phyloP scores from a whole-genome alignment of 192 early-diverging fungal species.

The Gonapodya prolifera region DNA sequence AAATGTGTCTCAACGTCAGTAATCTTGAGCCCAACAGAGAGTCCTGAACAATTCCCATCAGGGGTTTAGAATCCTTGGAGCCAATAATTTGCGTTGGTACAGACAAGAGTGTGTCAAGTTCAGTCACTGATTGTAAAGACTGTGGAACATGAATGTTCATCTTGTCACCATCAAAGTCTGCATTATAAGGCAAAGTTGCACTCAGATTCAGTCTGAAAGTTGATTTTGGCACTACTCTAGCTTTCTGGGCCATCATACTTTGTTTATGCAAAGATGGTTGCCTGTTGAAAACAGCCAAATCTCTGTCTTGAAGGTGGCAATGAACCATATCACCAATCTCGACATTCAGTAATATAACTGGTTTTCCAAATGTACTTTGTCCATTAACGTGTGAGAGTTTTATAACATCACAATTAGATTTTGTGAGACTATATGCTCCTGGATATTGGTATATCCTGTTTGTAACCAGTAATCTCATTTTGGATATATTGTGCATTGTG shows the following conservation, averaged over 20 bases:
- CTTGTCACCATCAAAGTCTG: slow-evolving; percentile 99
- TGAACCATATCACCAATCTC: slow-evolving; percentile 89
- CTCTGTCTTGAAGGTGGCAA: slow-evolving; percentile 86
- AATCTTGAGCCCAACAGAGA: slow-evolving; percentile 90
- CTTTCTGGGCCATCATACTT: slow-evolving; percentile 99
- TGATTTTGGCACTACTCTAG: slow-evolving; percentile 97
- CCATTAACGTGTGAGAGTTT: no score
- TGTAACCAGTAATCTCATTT: slow-evolving; percentile 69
- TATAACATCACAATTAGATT: no score
- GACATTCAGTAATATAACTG: slow-evolving; percentile 68
- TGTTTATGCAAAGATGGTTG: slow-evolving; percentile 98
- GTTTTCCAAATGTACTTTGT: slow-evolving; percentile 16
- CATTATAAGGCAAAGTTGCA: slow-evolving; percentile 96
- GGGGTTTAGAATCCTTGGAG: slow-evolving; percentile 93
- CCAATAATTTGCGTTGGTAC: slow-evolving; percentile 95
- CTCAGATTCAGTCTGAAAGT: slow-evolving; percentile 97
- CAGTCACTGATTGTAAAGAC: slow-evolving; percentile 89
- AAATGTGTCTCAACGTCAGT: slow-evolving; percentile 91
- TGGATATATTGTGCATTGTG: slow-evolving; percentile 91
- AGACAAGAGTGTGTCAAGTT: slow-evolving; percentile 94
- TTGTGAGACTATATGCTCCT: slow-evolving; percentile 95
- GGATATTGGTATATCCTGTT: slow-evolving; percentile 89
- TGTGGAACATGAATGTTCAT: slow-evolving; percentile 99
- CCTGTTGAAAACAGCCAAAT: slow-evolving; percentile 97
- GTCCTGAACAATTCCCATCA: slow-evolving; percentile 99